Evolutionary conservation across 768 basidiomycete species (phyloP).

Genomic region (Postia placenta): DNA sequence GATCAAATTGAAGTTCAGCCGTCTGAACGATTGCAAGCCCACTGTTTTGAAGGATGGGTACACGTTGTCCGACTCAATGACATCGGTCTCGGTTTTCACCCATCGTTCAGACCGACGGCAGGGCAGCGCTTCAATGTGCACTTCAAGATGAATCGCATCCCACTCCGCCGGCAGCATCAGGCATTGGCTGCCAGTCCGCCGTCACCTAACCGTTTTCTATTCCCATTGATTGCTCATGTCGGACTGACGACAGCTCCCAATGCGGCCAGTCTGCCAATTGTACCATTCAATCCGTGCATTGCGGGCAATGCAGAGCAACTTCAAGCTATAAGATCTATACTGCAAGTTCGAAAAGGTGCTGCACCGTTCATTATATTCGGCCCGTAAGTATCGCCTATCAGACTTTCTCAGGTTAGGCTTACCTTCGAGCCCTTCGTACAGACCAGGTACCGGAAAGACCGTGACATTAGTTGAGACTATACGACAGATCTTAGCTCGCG

Average conservation of each 20-base stretch:
- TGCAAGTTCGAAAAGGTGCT: slow-evolving; percentile 37
- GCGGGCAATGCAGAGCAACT: slow-evolving; percentile 41
- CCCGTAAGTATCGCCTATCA: slow-evolving; percentile 38
- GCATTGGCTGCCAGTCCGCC: slow-evolving; percentile 36
- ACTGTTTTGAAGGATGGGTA: slow-evolving; percentile 38
- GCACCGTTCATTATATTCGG: slow-evolving; percentile 58
- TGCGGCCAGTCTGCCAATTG: slow-evolving; percentile 18
- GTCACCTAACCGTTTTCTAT: slow-evolving; percentile 36
- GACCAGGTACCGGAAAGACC: slow-evolving; percentile 58
- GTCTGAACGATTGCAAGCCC: slow-evolving; percentile 8
- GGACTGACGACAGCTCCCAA: background rate
- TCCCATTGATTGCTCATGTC: slow-evolving; percentile 29
- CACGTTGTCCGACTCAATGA: slow-evolving; percentile 37
- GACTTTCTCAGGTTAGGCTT: too few species aligned
- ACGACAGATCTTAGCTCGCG: slow-evolving; percentile 39
- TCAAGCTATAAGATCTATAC: slow-evolving; percentile 44
- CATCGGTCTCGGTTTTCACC: slow-evolving; percentile 42
- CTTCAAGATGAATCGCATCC: slow-evolving; percentile 50
- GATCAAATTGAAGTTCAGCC: slow-evolving; percentile 25
- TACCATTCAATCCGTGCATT: slow-evolving; percentile 24
- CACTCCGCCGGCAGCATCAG: slow-evolving; percentile 51
- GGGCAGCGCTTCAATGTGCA: slow-evolving; percentile 44
- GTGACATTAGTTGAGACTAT: slow-evolving; percentile 62
- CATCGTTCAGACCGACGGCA: slow-evolving; percentile 30
- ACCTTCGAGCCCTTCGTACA: slow-evolving; percentile 12